Base-by-base conservation (phyloP, 192 early-diverging fungal genomes). In the Coemansia sp. region DNA sequence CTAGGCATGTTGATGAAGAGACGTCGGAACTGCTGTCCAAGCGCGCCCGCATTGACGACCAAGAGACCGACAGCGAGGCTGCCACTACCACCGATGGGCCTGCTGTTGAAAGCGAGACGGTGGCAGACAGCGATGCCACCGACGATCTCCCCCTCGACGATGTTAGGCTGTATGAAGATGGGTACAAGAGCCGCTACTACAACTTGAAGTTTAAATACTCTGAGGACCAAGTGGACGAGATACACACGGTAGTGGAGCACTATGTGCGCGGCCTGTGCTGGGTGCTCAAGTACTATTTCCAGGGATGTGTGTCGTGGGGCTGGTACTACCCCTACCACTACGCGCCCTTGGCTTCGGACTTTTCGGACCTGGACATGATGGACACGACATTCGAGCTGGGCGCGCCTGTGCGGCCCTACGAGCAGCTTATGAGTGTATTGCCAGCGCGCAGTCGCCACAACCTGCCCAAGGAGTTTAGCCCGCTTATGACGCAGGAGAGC, bases 261-360 rank as follows among this genome's bases (percentile, higher is more conserved):
- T 99, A 99, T 63, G 83, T 95, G 40, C 92, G 96, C 64, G 95
- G 96, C 15, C 72, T 97, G 22, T 94, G 91, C 66, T 97, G 96
- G 96, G 93, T 97, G 29, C 83, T 95, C 37, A 75, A 85, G 48
- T 99, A 99, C 68, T 99, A 99, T 68, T 95, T 92, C 72, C 83
- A 86, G 50, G 94, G 94, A 3, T 91, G 92, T 52, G 85, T 81
- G 19, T 97, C 95, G 14, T 99, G 96, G 96, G 85, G 80, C 30
- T 99, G 95, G 95, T 99, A 90, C 79, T 99, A 90, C 55, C 95
- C 95, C 5, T 98, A 90, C 70, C 90, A 97, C 79, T 99, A 98
- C 60, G 88, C 95, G 17, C 94, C 94, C 1, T 74, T 91, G 52
- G 85, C 88, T 3, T 86, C 84, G 0, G 93, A 98, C 65, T 87